Conservation (phyloP, 495 filamentous ascomycete species). For the Copromyces sp. region DNA sequence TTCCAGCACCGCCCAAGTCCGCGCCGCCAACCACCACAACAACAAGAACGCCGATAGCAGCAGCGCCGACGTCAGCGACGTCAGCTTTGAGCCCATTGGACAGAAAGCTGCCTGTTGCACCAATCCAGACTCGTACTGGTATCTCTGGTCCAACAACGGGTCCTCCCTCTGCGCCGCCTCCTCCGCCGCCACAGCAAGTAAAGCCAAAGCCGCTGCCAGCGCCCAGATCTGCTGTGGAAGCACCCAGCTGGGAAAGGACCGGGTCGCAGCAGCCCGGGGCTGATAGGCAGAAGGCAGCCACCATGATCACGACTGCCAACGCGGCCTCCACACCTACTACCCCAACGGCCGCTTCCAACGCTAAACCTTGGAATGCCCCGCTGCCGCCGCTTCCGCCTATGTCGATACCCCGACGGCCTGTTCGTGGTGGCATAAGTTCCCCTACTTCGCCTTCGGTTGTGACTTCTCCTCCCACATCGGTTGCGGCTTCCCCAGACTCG, state of each 20-base stretch:
- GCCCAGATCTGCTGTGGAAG: neutral
- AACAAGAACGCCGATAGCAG: neutral
- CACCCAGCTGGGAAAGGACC: neutral
- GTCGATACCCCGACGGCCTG: slow-evolving; percentile 22
- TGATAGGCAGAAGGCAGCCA: neutral
- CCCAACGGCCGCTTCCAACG: slow-evolving; percentile 8
- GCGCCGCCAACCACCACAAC: neutral
- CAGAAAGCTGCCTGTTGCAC: neutral
- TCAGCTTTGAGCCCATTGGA: neutral
- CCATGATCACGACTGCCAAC: neutral
- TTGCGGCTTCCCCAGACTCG: slow-evolving; percentile 1
- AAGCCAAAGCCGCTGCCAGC: neutral
- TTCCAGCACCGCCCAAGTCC: neutral
- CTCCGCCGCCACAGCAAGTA: neutral
- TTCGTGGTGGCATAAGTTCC: slow-evolving; percentile 10
- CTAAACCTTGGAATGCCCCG: slow-evolving; percentile 16
- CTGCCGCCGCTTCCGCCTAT: slow-evolving; percentile 20
- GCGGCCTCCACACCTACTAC: slow-evolving; percentile 15
- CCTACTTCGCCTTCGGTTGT: neutral
- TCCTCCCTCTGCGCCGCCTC: neutral
- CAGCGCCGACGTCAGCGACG: neutral
- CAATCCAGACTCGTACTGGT: neutral
- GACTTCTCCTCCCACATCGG: neutral
- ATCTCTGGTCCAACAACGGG: neutral
- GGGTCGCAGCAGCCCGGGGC: neutral